These are phyloP conservation scores for Meira miltonrushii DNA, from an alignment of 1,284 basidiomycete genomes.

Conservation along the genomic window DNA sequence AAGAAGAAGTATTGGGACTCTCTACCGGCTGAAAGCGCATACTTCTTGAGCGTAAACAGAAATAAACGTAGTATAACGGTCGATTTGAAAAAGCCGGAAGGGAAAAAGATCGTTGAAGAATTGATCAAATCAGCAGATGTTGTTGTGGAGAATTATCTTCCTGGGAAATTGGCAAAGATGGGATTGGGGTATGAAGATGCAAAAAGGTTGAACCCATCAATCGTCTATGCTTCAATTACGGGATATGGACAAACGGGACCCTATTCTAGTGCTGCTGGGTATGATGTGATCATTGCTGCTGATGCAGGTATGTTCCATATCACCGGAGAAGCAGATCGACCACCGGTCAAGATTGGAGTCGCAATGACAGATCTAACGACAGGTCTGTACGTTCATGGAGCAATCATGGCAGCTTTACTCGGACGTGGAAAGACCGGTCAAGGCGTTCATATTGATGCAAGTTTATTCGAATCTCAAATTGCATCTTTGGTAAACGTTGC, in stretches of 20 bases:
- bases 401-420: slow-evolving; percentile 81
- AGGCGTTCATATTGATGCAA: slow-evolving; percentile 79
- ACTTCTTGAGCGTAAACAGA: slow-evolving; percentile 82
- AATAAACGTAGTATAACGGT: slow-evolving; percentile 79
- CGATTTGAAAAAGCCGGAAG: slow-evolving; percentile 75
- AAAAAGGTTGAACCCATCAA: slow-evolving; percentile 68
- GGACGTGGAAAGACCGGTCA: slow-evolving; percentile 77
- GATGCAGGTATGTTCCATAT: slow-evolving; percentile 48
- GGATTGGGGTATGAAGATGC: slow-evolving; percentile 83
- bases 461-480: slow-evolving; percentile 68
- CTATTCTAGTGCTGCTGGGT: slow-evolving; percentile 10
- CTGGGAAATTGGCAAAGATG: slow-evolving; percentile 69
- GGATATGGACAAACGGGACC: slow-evolving; percentile 67
- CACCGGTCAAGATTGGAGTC: slow-evolving; percentile 71
- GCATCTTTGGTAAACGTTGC: slow-evolving; percentile 89
- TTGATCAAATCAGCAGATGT: slow-evolving; percentile 75
- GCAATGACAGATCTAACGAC: slow-evolving; percentile 86
- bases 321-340: slow-evolving; percentile 81
- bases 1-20: slow-evolving; percentile 55
- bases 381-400: slow-evolving; percentile 86
- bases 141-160: slow-evolving; percentile 57
- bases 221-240: slow-evolving; percentile 87
- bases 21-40: slow-evolving; percentile 82
- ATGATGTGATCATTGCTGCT: slow-evolving; percentile 45
- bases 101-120: slow-evolving; percentile 70